Evolutionary conservation across 1,284 basidiomycete species (phyloP), one percentile per base, ranked within the genome.

Genomic region (Farysia itapuensis): DNA sequence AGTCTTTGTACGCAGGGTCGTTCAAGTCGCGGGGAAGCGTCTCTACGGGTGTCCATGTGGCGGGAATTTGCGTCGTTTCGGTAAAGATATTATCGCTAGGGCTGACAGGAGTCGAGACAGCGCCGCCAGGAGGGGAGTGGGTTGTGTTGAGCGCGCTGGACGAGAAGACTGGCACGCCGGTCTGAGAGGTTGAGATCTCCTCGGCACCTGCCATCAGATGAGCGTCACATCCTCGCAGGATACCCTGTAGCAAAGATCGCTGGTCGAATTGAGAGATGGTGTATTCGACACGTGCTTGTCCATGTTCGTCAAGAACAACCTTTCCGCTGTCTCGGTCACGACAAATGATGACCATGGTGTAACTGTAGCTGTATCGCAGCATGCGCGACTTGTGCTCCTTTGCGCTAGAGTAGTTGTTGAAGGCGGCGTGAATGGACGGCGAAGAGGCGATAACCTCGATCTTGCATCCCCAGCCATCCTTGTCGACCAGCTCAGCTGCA

Each of bases 371-470:
- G 59, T 75, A 77, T n/a, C 53, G 48, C 40, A 77, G 49, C 61
- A 79, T 70, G 14, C 68, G 47, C 13, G 44, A 32, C 67, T 80
- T 80, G 75, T 78, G 77, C 39, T 77, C 69, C 33, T 63, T 48
- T 4, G 72, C 68, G 7, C 67, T 67, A 8, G 43, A 38, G 70
- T 77, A 81, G 31, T 70, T 75, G 15, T 66, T 48, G 44, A 77
- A 76, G 11, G 74, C 60, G 25, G 77, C 72, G 33, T 78, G 67
- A 15, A 69, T 60, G 15, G 68, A 69, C 2, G 79, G 79, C 44
- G 77, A 67, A 35, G 79, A 78, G 35, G 75, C 70, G 34, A 79
- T 77, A 18, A 79, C 77, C 59, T 81, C 80, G 42, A 81, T 66
- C 74, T 81, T 81, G 63, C 74, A 77, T 21, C 80, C 74, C 72